phyloP scores from a whole-genome alignment of 768 basidiomycete genomes.

The Amanita jacksonii region DNA sequence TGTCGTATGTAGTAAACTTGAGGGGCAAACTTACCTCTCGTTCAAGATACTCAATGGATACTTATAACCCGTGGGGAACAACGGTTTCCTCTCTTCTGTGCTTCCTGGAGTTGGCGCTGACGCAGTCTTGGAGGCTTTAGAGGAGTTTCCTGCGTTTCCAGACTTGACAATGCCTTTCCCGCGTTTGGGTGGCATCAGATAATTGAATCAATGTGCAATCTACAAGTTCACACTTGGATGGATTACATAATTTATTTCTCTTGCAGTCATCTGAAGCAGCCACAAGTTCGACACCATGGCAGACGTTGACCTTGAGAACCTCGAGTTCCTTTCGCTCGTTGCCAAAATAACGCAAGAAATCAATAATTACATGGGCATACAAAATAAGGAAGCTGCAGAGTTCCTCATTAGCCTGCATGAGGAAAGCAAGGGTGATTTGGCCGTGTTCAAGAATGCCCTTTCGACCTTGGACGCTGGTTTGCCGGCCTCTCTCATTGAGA shows the following conservation, averaged over 20 bases:
- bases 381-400: constrained; percentile 92
- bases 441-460: constrained; percentile 76
- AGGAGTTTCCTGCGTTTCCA: constrained; percentile 84
- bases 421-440: constrained; percentile 60
- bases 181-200: constrained; percentile 41
- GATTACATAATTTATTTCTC: constrained; percentile 11
- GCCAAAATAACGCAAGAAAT: constrained; percentile 91
- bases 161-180: constrained; percentile 75
- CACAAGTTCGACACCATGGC: constrained; percentile 46
- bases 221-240: too few relatives aligned
- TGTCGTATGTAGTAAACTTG: not conserved
- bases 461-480: constrained; percentile 73
- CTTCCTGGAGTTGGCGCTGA: constrained; percentile 14
- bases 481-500: constrained; percentile 85
- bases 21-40: constrained; percentile 55
- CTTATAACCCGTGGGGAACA: constrained; percentile 83
- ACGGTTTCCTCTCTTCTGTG: constrained; percentile 36
- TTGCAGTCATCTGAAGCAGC: constrained; percentile 6
- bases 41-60: constrained; percentile 70
- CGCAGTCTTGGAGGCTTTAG: constrained; percentile 35
- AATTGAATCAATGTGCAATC: too few relatives aligned
- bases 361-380: constrained; percentile 74
- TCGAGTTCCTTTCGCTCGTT: constrained; percentile 88
- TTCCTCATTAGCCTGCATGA: constrained; percentile 90
- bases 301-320: constrained; percentile 75